Conservation (phyloP, 257 asterid species). For the Eustoma russellianum region DNA sequence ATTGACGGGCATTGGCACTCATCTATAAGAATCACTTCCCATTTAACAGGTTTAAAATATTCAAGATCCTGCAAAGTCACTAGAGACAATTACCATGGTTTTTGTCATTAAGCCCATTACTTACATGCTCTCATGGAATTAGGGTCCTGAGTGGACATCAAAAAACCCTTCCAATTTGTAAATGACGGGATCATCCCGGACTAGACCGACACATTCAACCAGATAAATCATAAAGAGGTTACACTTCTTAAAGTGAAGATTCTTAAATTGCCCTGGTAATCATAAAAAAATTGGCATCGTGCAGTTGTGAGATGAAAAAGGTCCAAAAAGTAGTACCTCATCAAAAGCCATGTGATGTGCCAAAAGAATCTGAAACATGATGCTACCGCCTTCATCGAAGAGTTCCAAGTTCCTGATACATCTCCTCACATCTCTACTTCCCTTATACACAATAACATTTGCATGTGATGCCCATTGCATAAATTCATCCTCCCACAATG, state of each 20-base stretch:
- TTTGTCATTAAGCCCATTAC: not conserved
- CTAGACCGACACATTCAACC: not conserved
- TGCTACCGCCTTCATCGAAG: constrained; percentile 15
- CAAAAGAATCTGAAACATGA: constrained; percentile 29
- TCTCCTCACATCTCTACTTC: constrained; percentile 16
- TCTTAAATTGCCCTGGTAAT: not conserved
- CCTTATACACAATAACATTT: constrained; percentile 19
- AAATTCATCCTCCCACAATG: constrained; percentile 31
- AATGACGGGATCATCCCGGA: not conserved
- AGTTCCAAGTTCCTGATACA: constrained; percentile 20
- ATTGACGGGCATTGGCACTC: constrained; percentile 18
- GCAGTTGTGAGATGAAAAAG: constrained; percentile 1
- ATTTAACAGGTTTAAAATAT: constrained; percentile 8
- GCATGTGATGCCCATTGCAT: constrained; percentile 7
- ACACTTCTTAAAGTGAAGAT: not conserved
- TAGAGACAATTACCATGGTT: too few relatives aligned
- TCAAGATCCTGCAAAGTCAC: constrained; percentile 15
- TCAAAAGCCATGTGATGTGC: constrained; percentile 11
- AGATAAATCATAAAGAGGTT: constrained; percentile 1
- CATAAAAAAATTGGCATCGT: constrained; percentile 1
- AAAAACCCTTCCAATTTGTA: not conserved
- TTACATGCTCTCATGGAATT: not conserved
- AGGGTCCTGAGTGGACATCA: not conserved
- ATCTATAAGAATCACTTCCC: constrained; percentile 27
- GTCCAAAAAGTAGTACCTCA: constrained; percentile 17